Percentiles rank a stretch among this genome's conserved stretches.
Evolutionary conservation across 805 yeast species (phyloP).

Genomic region (Kurtzmaniella cleridarum): DNA sequence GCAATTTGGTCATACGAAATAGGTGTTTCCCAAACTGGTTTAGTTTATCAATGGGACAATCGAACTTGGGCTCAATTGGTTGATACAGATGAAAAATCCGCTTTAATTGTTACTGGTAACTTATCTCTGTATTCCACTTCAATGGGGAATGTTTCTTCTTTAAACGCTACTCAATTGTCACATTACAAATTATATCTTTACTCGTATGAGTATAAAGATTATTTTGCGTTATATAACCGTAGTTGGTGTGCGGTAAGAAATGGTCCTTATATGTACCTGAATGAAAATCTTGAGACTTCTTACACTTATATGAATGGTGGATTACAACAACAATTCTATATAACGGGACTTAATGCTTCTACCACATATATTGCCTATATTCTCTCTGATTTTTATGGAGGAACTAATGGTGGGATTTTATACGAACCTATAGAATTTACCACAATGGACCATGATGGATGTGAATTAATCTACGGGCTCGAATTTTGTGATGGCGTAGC

Average conservation of each 20-base stretch:
- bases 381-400: slow-evolving; percentile 41
- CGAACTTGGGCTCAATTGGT: slow-evolving; percentile 50
- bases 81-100: slow-evolving; percentile 68
- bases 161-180: slow-evolving; percentile 20
- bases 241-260: slow-evolving; percentile 71
- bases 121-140: slow-evolving; percentile 19
- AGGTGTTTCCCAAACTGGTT: slow-evolving; percentile 58
- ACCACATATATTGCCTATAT: slow-evolving; percentile 63
- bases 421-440: slow-evolving; percentile 53
- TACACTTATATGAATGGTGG: slow-evolving; percentile 44
- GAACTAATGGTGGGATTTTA: slow-evolving; percentile 54
- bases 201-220: slow-evolving; percentile 29
- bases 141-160: slow-evolving; percentile 7
- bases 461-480: slow-evolving; percentile 69
- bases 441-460: slow-evolving; percentile 49
- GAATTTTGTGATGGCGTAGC: slow-evolving; percentile 79
- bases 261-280: slow-evolving; percentile 37
- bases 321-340: slow-evolving; percentile 55
- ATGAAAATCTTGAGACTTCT: slow-evolving; percentile 18
- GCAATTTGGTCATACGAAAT: slow-evolving; percentile 59
- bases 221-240: slow-evolving; percentile 36
- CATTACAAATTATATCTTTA: slow-evolving; percentile 44
- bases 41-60: slow-evolving; percentile 67
- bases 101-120: slow-evolving; percentile 58
- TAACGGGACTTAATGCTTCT: slow-evolving; percentile 55